These are phyloP conservation scores for Leishmania aethiopica DNA, from an alignment of 208 protist species.

Conservation along the genomic window DNA sequence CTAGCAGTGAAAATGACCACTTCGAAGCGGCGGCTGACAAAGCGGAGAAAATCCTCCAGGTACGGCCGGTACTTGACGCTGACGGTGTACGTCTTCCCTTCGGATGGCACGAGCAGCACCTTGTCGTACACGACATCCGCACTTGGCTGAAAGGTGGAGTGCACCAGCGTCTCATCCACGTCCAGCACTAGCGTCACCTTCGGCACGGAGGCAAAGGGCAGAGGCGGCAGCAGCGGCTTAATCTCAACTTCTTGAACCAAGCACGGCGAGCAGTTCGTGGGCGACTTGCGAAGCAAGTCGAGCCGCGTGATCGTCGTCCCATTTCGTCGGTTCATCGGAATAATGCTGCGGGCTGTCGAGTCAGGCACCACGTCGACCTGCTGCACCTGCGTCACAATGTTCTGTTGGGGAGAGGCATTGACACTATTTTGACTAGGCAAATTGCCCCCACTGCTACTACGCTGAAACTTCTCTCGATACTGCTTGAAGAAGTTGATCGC, in stretches of 20 bases:
- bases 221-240: constrained; percentile 35
- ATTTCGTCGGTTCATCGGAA: constrained; percentile 41
- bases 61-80: constrained; percentile 63
- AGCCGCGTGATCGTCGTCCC: constrained; percentile 37
- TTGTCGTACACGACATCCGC: constrained; percentile 43
- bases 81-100: constrained; percentile 33
- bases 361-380: constrained; percentile 6
- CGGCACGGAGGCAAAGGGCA: constrained; percentile 7
- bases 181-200: constrained; percentile 57
- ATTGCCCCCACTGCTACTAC: constrained; percentile 15
- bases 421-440: constrained; percentile 26
- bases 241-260: constrained; percentile 30
- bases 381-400: constrained; percentile 37
- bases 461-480: constrained; percentile 27
- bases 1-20: constrained; percentile 76
- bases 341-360: constrained; percentile 20
- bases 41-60: constrained; percentile 55
- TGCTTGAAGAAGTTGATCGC: constrained; percentile 37
- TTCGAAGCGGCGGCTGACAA: constrained; percentile 50
- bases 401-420: constrained; percentile 14
- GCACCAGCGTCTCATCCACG: constrained; percentile 61
- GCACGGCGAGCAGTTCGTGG: constrained; percentile 36
- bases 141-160: constrained; percentile 46
- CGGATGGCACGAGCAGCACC: constrained; percentile 27
- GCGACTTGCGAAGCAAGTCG: constrained; percentile 32